phyloP scores from a whole-genome alignment of 164 flowering plant species.

The Kalanchoe fedtschenkoi region DNA sequence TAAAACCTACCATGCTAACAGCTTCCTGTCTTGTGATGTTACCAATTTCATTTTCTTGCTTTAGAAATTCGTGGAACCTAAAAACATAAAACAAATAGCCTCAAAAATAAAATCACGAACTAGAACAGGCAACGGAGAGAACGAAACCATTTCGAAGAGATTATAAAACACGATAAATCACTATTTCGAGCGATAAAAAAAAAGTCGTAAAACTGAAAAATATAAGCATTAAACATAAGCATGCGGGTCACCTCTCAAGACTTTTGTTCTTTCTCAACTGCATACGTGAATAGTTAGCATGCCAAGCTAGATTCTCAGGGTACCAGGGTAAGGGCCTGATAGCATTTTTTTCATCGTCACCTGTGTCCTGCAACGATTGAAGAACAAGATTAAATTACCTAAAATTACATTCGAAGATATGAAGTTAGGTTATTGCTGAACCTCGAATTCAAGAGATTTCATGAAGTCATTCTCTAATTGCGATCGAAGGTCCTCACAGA shows the following conservation, averaged over 20 bases:
- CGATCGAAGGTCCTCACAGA: conserved; percentile 48
- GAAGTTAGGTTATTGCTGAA: conserved; percentile 12
- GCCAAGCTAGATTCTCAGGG: conserved; percentile 95
- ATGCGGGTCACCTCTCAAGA: conserved; percentile 56
- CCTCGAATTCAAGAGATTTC: conserved; percentile 77
- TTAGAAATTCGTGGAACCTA: conserved; percentile 93
- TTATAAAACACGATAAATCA: no score
- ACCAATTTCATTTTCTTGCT: conserved; percentile 93
- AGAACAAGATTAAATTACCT: background rate
- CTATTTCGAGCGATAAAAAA: background rate
- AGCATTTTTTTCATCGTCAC: conserved; percentile 53
- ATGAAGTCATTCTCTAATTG: conserved; percentile 78
- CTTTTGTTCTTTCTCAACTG: conserved; percentile 84
- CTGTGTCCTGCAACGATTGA: conserved; percentile 28
- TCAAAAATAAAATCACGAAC: background rate
- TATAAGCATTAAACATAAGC: background rate
- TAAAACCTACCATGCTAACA: conserved; percentile 81
- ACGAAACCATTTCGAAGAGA: background rate
- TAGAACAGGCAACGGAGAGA: background rate
- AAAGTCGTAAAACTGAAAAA: background rate
- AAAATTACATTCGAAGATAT: no score
- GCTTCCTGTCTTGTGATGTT: conserved; percentile 97
- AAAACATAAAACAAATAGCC: conserved; percentile 10
- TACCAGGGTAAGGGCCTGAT: conserved; percentile 93
- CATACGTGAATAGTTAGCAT: conserved; percentile 82